These are phyloP conservation scores for Monosporascus sp. DNA, from an alignment of 2,329 filamentous ascomycete species.

Conservation along the genomic window DNA sequence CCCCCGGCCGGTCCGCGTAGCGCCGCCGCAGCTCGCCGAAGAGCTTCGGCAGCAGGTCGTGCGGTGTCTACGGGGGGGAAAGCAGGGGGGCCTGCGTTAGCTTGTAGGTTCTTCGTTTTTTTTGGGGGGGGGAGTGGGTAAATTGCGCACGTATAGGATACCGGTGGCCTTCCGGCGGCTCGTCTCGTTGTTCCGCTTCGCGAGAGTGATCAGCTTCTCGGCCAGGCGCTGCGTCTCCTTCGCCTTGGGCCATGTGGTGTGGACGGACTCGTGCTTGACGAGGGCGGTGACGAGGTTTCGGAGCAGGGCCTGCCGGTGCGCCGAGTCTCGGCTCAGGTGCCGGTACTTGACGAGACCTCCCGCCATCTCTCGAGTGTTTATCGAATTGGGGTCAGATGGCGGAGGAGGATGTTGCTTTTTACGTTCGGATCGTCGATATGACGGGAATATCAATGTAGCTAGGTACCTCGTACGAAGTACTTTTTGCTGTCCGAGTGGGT, in stretches of 20 bases:
- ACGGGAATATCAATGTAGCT: too few species aligned
- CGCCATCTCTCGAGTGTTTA: constrained; percentile 56
- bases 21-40: constrained; percentile 77
- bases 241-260: constrained; percentile 92
- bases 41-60: constrained; percentile 73
- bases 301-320: constrained; percentile 86
- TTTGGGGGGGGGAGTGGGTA: background rate
- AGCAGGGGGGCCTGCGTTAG: background rate
- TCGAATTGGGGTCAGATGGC: constrained; percentile 6
- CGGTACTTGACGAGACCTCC: constrained; percentile 84
- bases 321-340: constrained; percentile 76
- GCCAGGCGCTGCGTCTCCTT: constrained; percentile 93
- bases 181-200: constrained; percentile 87
- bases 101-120: background rate
- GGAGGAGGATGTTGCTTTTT: constrained; percentile 4
- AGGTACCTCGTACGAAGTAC: too few species aligned
- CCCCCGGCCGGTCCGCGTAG: constrained; percentile 74
- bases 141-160: constrained; percentile 72
- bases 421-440: constrained; percentile 1
- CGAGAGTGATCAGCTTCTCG: constrained; percentile 89
- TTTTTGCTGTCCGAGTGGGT: too few species aligned
- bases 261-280: constrained; percentile 87
- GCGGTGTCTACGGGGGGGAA: constrained; percentile 49
- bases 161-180: constrained; percentile 67
- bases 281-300: constrained; percentile 95